Evolutionary conservation across 768 basidiomycete genomes (phyloP).

Genomic region (Mycena venus): DNA sequence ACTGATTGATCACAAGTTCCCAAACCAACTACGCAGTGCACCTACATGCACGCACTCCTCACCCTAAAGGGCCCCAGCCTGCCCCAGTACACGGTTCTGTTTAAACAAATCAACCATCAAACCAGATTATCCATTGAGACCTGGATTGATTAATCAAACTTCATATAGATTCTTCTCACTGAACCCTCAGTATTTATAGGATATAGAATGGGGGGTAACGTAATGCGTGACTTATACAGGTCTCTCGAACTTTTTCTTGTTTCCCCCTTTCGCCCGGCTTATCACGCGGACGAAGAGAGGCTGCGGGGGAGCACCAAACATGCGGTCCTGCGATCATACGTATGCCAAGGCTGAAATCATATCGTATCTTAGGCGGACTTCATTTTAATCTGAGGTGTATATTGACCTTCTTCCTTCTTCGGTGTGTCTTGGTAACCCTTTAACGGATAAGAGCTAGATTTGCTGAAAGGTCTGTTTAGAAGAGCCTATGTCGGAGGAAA

Average conservation of each 20-base stretch:
- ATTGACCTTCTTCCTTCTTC: neutral
- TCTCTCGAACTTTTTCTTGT: neutral
- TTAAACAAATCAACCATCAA: no score
- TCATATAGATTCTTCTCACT: no score
- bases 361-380: neutral
- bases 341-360: neutral
- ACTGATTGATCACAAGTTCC: no score
- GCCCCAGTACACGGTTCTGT: no score
- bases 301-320: neutral
- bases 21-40: no score
- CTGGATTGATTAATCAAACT: no score
- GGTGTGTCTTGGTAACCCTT: neutral
- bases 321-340: neutral
- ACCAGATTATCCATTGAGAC: no score
- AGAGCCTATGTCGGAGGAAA: neutral
- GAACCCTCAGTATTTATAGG: neutral
- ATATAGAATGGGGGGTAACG: neutral
- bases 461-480: neutral
- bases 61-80: no score
- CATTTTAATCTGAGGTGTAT: neutral
- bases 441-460: neutral
- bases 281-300: neutral
- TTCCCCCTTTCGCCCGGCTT: neutral
- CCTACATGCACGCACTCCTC: no score
- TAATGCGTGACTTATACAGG: neutral